Evolutionary conservation across 306 rosid species (phyloP), one percentile per base, ranked within the genome.

Genomic region (Gastrolobium villosum): DNA sequence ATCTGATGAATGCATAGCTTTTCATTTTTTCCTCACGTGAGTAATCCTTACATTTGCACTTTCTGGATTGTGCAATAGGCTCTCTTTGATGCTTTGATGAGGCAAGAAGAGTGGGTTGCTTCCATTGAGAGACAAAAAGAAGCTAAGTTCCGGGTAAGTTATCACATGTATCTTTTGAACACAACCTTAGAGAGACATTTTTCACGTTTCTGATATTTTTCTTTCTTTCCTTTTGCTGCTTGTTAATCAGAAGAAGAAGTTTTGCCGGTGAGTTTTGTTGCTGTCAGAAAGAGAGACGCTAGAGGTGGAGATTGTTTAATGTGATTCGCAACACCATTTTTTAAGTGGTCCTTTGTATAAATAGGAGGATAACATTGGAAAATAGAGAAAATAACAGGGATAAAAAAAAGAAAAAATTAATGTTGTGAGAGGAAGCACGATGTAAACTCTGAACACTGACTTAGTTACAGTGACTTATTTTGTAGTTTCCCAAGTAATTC

Each of bases 81-180:
- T 79, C 90, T 95, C 44, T 83, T 92, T 72, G 96, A 93, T 66
- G 99, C 98, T 2, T 80, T 91, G 56, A 93, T 95, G 93, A 91
- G 86, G 82, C 99, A 95, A 87, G 99, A 95, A 84, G 99, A 95
- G 76, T 78, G 93, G 79, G 91, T 95, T 77, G 97, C 98, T 31
- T 91, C 88, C 83, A 88, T 95, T 15, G 97, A 95, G 81, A 60
- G 90, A 39, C 96, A 95, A 77, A 93, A 87, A 86, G 98, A 89
- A 46, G 98, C 96, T 28, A 93, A 82, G 81, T 77, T 66, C 52
- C 90, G 88, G 98, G 99, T 95, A 86, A 11, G 91, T 85, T 81
- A 49, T 9, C 56, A 6, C 39, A 26, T 48, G 2, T 45, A 15
- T 83, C 48, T 67, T 15, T 54, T 1, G 1, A 60, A 45, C 50